These are phyloP conservation scores for Zizania palustris DNA, from an alignment of 202 grass and related monocot species.

Conservation along the genomic window DNA sequence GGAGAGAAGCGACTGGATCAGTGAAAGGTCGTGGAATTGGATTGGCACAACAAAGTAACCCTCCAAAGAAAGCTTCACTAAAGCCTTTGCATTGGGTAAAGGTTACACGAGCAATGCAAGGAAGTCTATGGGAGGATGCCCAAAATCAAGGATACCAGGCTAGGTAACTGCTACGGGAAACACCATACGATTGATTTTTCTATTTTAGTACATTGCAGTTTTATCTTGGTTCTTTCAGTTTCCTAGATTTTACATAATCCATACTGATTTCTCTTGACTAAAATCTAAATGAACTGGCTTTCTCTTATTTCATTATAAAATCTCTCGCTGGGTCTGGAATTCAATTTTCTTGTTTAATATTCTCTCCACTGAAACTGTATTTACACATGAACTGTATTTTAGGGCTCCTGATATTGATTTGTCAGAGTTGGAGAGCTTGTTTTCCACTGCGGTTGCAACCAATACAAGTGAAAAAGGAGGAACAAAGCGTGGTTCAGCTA, in stretches of 20 bases:
- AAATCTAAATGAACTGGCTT: constrained; percentile 31
- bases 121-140: constrained; percentile 96
- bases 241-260: constrained; percentile 12
- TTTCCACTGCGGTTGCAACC: constrained; percentile 65
- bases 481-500: constrained; percentile 63
- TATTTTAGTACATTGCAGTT: constrained; percentile 19
- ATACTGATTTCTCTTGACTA: constrained; percentile 11
- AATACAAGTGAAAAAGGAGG: constrained; percentile 66
- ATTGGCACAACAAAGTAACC: constrained; percentile 57
- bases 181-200: constrained; percentile 25
- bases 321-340: constrained; percentile 17
- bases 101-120: constrained; percentile 90
- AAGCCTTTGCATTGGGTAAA: constrained; percentile 99
- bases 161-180: constrained; percentile 57
- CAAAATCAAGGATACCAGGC: constrained; percentile 82
- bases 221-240: constrained; percentile 20
- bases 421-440: constrained; percentile 77
- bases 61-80: constrained; percentile 80
- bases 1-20: constrained; percentile 52
- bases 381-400: constrained; percentile 41
- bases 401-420: constrained; percentile 86
- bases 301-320: constrained; percentile 17
- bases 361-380: constrained; percentile 31
- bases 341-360: constrained; percentile 23
- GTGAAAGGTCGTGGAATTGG: constrained; percentile 66